Evolutionary conservation across 2,329 filamentous ascomycete species (phyloP), one percentile per base, ranked within the genome.

Genomic region (Dactylellina cionopaga): DNA sequence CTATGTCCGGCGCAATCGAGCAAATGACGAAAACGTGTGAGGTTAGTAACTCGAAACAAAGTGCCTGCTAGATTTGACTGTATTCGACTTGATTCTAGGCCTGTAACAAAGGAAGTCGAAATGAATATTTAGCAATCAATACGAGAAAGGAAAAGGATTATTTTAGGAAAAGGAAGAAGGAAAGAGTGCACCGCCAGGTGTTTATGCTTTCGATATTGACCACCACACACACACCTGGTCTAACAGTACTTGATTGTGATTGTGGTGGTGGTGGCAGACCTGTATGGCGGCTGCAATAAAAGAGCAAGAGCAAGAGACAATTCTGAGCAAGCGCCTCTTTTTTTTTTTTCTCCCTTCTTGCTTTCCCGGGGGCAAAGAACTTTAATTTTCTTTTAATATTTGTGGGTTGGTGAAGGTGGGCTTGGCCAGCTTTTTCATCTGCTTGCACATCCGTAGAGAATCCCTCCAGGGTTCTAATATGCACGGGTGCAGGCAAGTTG

Each of bases 381-480:
- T 49, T 72, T 65, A 60, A 56, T 65, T 72, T 51, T 60, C 58
- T 55, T 65, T 56, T 35, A 35, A 31, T 54, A 35, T 64, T 46
- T 19, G 47, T 47, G 52, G 47, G 43, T 43, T 49, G 51, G 58
- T 58, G 33, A 63, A 51, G 47, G 66, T 71, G 68, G 68, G 68
- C 68, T 72, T 72, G 59, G 55, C 51, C 68, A 65, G 59, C 59
- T 60, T 65, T 71, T 72, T 72, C 68, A 72, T 65, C 68, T 72
- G 68, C 59, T 43, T 72, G 68, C 68, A 44, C 59, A 44, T 59
- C 68, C 62, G 41, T 49, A 44, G 43, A 58, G 51, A 72, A 54
- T 58, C 68, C 52, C 68, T 65, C 46, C 59, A 65, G 59, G 65
- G 65, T 63, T 71, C 55, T 55, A 59, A 72, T 72, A 72, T 65